Evolutionary conservation across 805 yeast genomes (phyloP).

Genomic region (Starmerella tilneyi): DNA sequence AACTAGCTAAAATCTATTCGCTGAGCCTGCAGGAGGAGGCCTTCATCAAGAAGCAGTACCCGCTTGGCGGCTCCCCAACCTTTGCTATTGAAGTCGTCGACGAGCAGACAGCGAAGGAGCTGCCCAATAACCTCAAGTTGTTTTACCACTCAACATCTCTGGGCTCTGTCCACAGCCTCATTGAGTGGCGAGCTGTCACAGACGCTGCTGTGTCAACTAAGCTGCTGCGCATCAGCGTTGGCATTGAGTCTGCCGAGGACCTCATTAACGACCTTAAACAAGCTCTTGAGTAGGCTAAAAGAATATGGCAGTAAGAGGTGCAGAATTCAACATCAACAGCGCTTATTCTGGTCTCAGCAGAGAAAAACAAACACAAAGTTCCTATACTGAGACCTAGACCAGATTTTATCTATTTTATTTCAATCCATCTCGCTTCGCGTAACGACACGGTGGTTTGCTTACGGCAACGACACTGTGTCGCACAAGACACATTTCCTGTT

Average conservation of each 20-base stretch:
- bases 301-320: no score
- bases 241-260: conserved; percentile 68
- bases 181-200: conserved; percentile 81
- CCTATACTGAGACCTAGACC: no score
- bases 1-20: conserved; percentile 48
- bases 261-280: conserved; percentile 59
- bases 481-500: background rate
- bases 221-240: conserved; percentile 65
- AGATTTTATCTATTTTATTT: no score
- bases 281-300: conserved; percentile 36
- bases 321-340: no score
- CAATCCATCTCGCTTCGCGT: no score
- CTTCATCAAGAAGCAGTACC: conserved; percentile 55
- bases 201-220: conserved; percentile 48
- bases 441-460: no score
- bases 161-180: conserved; percentile 83
- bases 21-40: conserved; percentile 67
- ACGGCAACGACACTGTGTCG: background rate
- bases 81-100: conserved; percentile 51
- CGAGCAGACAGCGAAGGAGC: conserved; percentile 44
- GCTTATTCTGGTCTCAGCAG: no score
- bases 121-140: conserved; percentile 22
- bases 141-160: conserved; percentile 88
- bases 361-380: no score
- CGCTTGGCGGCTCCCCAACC: conserved; percentile 55